phyloP scores from a whole-genome alignment of 1,139 yeast genomes.

The Protomyces gravidus region DNA sequence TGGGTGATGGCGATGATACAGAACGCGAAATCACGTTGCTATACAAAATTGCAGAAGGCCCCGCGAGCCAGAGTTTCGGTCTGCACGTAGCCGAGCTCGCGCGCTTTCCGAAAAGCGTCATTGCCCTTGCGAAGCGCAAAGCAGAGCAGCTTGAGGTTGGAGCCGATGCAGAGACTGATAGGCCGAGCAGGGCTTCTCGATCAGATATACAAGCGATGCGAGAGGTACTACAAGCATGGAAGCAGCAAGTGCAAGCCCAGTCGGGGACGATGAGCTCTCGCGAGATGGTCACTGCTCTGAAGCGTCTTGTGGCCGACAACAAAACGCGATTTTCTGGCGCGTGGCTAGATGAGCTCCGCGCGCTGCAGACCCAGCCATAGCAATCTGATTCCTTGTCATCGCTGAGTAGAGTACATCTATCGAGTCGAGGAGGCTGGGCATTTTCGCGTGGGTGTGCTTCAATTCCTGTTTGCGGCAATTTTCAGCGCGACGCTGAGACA shows the following conservation, averaged over 20 bases:
- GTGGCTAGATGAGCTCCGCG: not conserved
- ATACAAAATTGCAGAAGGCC: conserved; percentile 87
- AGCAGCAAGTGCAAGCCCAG: not conserved
- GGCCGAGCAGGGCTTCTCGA: not conserved
- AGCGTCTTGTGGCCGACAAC: not conserved
- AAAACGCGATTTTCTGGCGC: not conserved
- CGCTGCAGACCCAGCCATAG: too few species aligned
- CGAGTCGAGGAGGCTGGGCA: too few species aligned
- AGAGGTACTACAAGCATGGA: not conserved
- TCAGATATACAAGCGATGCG: not conserved
- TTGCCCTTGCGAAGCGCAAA: conserved; percentile 90
- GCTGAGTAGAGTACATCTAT: too few species aligned
- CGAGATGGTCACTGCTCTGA: not conserved
- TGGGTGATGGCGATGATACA: conserved; percentile 40
- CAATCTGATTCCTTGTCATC: too few species aligned
- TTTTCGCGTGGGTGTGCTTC: too few species aligned
- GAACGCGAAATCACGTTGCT: conserved; percentile 70
- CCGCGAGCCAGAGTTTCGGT: conserved; percentile 92
- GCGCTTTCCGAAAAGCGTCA: conserved; percentile 80
- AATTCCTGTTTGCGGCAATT: too few species aligned
- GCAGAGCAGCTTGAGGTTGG: conserved; percentile 70
- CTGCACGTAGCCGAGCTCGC: conserved; percentile 96
- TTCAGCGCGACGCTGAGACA: too few species aligned
- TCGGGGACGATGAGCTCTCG: not conserved
- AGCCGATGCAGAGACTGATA: not conserved